phyloP scores from a whole-genome alignment of 306 rosid species.

The Glycyrrhiza uralensis region DNA sequence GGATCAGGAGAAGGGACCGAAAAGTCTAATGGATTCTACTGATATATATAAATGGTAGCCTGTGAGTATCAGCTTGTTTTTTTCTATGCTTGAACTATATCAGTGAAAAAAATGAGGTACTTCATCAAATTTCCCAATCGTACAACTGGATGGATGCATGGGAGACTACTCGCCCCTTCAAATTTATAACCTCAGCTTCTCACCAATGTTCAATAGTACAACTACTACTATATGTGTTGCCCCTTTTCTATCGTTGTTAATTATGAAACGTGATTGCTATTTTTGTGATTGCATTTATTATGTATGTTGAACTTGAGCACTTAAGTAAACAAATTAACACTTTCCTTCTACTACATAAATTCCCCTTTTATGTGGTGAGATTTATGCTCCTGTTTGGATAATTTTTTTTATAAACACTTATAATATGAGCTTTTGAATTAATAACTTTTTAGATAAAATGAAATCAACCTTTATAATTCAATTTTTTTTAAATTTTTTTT shows the following conservation, averaged over 20 bases:
- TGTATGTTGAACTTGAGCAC: conserved; percentile 18
- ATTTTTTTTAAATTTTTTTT: too few species aligned
- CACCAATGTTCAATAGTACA: conserved; percentile 25
- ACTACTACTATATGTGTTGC: conserved; percentile 11
- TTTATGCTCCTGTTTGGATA: too few species aligned
- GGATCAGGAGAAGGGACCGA: conserved; percentile 56
- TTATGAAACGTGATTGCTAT: conserved; percentile 31
- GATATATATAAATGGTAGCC: conserved; percentile 27
- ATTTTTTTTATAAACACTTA: too few species aligned
- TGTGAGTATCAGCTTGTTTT: conserved; percentile 33
- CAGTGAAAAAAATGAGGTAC: conserved; percentile 44
- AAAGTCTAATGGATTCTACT: conserved; percentile 63
- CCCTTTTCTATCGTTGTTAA: conserved; percentile 17
- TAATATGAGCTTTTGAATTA: too few species aligned
- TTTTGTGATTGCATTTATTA: conserved; percentile 42
- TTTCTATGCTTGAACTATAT: conserved; percentile 40
- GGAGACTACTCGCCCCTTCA: conserved; percentile 28
- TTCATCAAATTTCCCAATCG: conserved; percentile 39
- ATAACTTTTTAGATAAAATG: too few species aligned
- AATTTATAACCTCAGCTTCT: conserved; percentile 35
- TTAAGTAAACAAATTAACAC: conserved; percentile 25
- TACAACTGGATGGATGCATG: conserved; percentile 31
- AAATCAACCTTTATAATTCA: too few species aligned
- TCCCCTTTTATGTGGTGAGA: not conserved
- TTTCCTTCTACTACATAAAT: not conserved